Conservation (phyloP, 768 basidiomycete genomes). For the Tylopilus vinaceipallidus region DNA sequence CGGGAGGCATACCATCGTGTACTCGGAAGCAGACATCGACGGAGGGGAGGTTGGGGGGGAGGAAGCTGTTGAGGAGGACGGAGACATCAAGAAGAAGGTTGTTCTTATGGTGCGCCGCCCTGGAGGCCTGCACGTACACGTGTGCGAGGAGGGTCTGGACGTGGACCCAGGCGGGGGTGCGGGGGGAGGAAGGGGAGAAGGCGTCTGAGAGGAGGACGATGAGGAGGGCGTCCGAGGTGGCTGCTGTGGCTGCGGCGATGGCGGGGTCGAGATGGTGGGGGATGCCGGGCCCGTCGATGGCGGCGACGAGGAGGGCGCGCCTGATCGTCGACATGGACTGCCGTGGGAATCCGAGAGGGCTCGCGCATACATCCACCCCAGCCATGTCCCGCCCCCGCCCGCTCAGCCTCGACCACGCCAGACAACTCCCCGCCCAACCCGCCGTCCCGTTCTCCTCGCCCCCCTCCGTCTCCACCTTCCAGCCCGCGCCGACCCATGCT, state of each 20-base stretch:
- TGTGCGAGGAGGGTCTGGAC: slow-evolving; percentile 78
- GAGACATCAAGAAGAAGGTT: slow-evolving; percentile 76
- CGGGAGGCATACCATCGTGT: slow-evolving; percentile 41
- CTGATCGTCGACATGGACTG: slow-evolving; percentile 1
- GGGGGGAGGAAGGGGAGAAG: slow-evolving; percentile 45
- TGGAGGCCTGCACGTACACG: slow-evolving; percentile 84
- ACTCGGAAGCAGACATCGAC: slow-evolving; percentile 43
- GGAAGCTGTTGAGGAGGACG: slow-evolving; percentile 65
- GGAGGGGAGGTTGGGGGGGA: slow-evolving; percentile 40
- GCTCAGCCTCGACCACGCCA: slow-evolving; percentile 19
- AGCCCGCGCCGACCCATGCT: slow-evolving; percentile 71
- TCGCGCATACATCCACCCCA: too few species aligned
- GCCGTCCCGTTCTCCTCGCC: slow-evolving; percentile 27
- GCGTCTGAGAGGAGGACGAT: slow-evolving; percentile 64
- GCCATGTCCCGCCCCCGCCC: not conserved
- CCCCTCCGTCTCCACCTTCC: slow-evolving; percentile 27
- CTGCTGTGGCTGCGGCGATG: slow-evolving; percentile 46
- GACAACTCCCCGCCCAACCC: slow-evolving; percentile 3
- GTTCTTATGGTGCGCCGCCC: slow-evolving; percentile 62
- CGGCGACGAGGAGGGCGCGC: slow-evolving; percentile 49
- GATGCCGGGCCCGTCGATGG: slow-evolving; percentile 45
- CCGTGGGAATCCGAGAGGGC: slow-evolving; percentile 14
- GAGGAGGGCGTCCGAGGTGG: slow-evolving; percentile 49
- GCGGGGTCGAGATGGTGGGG: slow-evolving; percentile 57
- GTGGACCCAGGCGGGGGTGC: slow-evolving; percentile 55